A percentile compares a stretch with the other conserved stretches of the same genome.
These are phyloP conservation scores for Pistacia integerrima DNA, from an alignment of 345 rosid genomes.

Conservation along the genomic window DNA sequence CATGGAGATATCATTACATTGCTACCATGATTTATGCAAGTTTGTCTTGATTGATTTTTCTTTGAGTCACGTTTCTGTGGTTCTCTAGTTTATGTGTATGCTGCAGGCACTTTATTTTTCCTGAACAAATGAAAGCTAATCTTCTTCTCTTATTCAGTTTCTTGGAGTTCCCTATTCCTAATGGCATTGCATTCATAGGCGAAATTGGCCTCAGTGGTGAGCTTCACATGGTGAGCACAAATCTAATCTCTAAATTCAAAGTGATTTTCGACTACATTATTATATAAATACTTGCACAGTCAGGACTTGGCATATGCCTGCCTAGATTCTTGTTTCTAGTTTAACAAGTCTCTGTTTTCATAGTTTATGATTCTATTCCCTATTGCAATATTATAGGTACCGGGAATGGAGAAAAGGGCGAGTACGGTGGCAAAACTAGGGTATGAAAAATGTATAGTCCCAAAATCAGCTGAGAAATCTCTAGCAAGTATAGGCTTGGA, in stretches of 20 bases:
- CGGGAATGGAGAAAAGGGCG: constrained; percentile 81
- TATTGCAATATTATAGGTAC: constrained; percentile 47
- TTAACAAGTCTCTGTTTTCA: neutral
- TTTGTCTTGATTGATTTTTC: neutral
- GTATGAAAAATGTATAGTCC: constrained; percentile 71
- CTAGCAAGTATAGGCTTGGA: constrained; percentile 37
- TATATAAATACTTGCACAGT: neutral
- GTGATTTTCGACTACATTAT: neutral
- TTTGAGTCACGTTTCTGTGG: neutral
- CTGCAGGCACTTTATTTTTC: neutral
- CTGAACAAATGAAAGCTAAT: neutral
- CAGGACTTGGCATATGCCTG: no score
- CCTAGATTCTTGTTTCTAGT: neutral
- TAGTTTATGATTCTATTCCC: neutral
- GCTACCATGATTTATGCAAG: neutral
- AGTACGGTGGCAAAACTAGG: constrained; percentile 77
- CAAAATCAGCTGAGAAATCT: constrained; percentile 55
- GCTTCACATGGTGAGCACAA: constrained; percentile 63
- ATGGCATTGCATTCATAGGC: constrained; percentile 76
- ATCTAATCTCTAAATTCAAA: neutral
- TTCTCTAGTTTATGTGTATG: neutral
- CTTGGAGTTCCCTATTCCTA: constrained; percentile 90
- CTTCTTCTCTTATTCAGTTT: constrained; percentile 51
- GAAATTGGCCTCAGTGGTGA: constrained; percentile 92
- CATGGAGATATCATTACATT: neutral